A percentile compares a stretch with the other conserved stretches of the same genome.
phyloP scores from a whole-genome alignment of 306 rosid species.

The Quercus gilva region DNA sequence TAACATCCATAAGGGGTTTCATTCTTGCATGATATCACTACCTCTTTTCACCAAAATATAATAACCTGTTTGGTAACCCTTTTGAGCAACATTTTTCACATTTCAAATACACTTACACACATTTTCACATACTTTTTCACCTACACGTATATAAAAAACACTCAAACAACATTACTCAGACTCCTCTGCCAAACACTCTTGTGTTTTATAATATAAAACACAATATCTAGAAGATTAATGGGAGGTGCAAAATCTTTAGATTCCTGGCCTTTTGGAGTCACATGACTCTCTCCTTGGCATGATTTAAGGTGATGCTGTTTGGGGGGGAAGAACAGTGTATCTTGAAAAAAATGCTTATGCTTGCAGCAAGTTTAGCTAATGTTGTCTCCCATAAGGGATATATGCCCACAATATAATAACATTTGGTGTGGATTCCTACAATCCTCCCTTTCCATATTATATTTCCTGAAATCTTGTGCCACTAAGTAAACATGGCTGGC shows the following conservation, averaged over 20 bases:
- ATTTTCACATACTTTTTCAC: no score
- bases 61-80: no score
- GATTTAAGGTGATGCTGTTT: background rate
- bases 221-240: conserved; percentile 32
- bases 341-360: conserved; percentile 12
- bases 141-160: no score
- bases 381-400: conserved; percentile 21
- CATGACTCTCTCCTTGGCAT: conserved; percentile 33
- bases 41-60: conserved; percentile 28
- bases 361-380: conserved; percentile 19
- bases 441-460: background rate
- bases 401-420: conserved; percentile 1
- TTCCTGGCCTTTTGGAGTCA: conserved; percentile 35
- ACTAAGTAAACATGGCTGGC: background rate
- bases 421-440: background rate
- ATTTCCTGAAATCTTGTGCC: background rate
- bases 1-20: conserved; percentile 18
- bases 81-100: no score
- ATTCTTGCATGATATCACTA: conserved; percentile 20
- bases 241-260: conserved; percentile 38
- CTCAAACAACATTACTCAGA: no score
- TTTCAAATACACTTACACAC: no score
- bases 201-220: background rate
- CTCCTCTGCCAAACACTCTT: no score
- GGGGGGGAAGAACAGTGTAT: background rate